Percentiles rank a stretch among this genome's conserved stretches.
phyloP scores from a whole-genome alignment of 1,284 basidiomycete species.

The Neonothopanus nambi region DNA sequence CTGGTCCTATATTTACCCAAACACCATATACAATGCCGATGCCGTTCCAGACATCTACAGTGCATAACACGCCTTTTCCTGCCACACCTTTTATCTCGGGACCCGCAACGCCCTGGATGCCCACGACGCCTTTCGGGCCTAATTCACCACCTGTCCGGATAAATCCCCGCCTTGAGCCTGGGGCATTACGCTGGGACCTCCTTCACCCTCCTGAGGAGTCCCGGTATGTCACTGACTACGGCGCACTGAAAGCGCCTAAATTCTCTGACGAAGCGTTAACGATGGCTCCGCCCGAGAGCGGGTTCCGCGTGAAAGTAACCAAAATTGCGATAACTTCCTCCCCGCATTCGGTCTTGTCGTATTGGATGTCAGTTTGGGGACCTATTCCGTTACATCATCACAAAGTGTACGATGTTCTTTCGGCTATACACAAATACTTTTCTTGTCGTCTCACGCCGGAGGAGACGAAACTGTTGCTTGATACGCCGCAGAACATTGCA shows the following conservation, averaged over 20 bases:
- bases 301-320: slow-evolving; percentile 1
- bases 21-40: background rate
- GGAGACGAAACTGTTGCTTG: slow-evolving; percentile 10
- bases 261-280: slow-evolving; percentile 10
- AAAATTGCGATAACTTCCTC: slow-evolving; percentile 8
- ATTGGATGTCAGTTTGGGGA: slow-evolving; percentile 12
- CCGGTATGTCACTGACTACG: slow-evolving; percentile 8
- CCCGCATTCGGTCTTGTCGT: slow-evolving; percentile 1
- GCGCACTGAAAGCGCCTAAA: slow-evolving; percentile 10
- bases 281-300: slow-evolving; percentile 3
- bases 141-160: slow-evolving; percentile 10
- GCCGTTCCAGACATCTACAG: slow-evolving; percentile 8
- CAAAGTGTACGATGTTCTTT: slow-evolving; percentile 10
- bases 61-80: slow-evolving; percentile 12
- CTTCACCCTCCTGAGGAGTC: slow-evolving; percentile 7
- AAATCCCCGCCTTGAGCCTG: slow-evolving; percentile 3
- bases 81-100: slow-evolving; percentile 3
- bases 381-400: slow-evolving; percentile 6
- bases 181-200: slow-evolving; percentile 8
- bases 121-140: slow-evolving; percentile 8
- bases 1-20: background rate
- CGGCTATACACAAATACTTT: slow-evolving; percentile 10
- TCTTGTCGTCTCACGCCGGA: slow-evolving; percentile 5
- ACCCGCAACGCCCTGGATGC: slow-evolving; percentile 9
- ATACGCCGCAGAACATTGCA: slow-evolving; percentile 14